Base-by-base conservation (phyloP, 805 yeast genomes). In the Candida boleticola region DNA sequence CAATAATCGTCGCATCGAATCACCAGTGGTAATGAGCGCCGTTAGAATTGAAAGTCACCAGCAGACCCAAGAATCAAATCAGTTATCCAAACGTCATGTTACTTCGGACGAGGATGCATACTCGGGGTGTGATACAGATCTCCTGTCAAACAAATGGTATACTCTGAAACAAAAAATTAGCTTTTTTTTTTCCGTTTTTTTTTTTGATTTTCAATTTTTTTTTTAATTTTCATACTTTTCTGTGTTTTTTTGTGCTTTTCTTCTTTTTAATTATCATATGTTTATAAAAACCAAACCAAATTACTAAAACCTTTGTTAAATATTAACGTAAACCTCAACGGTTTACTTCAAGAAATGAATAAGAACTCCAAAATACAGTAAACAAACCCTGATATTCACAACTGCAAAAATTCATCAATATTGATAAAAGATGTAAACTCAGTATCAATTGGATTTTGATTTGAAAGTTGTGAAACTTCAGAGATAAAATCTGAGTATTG, bases 401-500 rank as follows among this genome's bases (percentile, higher is more conserved):
- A 36, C 30, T 22, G 23, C 10, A 36, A 25, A 36, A 36, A 27
- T n/a, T 36, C 39, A 23, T 36, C 39, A 4, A 36, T 36, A 27
- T 36, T 36, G 5, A 36, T 26, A 19, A 9, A 36, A n/a, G 21
- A 21, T 14, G 39, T 20, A 19, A 36, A 36, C 14, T 36, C 39
- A 26, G 21, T 20, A 17, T 36, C 39, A 17, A 36, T 22, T 6
- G 5, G 16, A 5, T 36, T 26, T 14, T 14, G 20, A 30, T 30
- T 11, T 33, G 25, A 21, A 33, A 33, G 36, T 20, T 33, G 36
- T 4, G 25, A 4, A 16, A 20, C 17, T 3, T 19, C 36, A n/a
- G 9, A 20, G 9, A 33, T 9, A 11, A 23, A 23, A 11, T 23
- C 27, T 7, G 27, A 23, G 27, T 23, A 23, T 23, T 23, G 27